Evolutionary conservation across 805 yeast genomes (phyloP).

Genomic region (Hanseniaspora mollemarum): DNA sequence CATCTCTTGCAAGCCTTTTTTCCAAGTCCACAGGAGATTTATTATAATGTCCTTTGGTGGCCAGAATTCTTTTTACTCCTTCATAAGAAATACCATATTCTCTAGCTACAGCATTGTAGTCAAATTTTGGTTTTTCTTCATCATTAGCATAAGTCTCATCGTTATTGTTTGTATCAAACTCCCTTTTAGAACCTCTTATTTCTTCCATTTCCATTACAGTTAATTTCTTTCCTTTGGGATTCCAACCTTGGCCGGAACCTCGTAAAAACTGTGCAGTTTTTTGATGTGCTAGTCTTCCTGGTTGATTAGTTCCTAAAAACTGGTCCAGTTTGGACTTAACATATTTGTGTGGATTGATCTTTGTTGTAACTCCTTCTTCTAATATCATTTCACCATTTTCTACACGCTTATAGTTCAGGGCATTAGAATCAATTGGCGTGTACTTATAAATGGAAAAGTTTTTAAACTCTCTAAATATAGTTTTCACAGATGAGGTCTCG

Average conservation of each 20-base stretch:
- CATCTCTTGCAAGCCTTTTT: neutral
- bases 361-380: neutral
- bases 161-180: neutral
- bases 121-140: conserved; percentile 2
- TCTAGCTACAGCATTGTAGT: neutral
- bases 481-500: neutral
- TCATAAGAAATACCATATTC: neutral
- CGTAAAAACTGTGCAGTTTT: neutral
- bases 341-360: neutral
- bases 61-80: neutral
- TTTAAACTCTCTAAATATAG: neutral
- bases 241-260: neutral
- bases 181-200: neutral
- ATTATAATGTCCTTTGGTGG: neutral
- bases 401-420: neutral
- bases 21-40: neutral
- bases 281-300: neutral
- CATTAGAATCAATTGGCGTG: conserved; percentile 8
- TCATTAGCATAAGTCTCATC: neutral
- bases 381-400: neutral
- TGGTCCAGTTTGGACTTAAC: neutral
- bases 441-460: neutral
- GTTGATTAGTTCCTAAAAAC: neutral
- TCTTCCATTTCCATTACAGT: conserved; percentile 2
- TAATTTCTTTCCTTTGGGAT: neutral